These are phyloP conservation scores for Dioscorea alata DNA, from an alignment of 106 monocot species.

Conservation along the genomic window DNA sequence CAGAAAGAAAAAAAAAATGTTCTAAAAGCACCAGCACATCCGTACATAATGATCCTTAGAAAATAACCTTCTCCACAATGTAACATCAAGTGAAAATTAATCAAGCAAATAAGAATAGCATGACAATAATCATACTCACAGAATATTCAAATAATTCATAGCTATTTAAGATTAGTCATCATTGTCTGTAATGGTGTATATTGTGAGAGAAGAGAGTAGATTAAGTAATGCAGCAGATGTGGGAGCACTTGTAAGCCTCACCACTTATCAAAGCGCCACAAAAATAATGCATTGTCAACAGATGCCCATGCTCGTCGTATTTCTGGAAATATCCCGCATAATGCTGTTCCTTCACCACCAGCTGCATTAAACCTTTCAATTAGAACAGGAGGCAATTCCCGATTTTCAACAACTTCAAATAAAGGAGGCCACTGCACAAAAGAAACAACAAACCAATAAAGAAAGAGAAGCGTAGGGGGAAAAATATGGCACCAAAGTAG, in stretches of 20 bases:
- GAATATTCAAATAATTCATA: too few species aligned
- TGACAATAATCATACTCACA: too few species aligned
- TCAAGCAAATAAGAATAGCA: too few species aligned
- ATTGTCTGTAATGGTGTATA: too few species aligned
- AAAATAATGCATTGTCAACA: slow-evolving; percentile 87
- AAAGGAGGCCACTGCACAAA: slow-evolving; percentile 77
- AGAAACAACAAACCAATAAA: background rate
- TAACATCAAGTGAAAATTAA: too few species aligned
- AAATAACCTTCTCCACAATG: too few species aligned
- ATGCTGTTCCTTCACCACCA: slow-evolving; percentile 95
- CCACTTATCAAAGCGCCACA: slow-evolving; percentile 98
- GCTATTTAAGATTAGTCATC: too few species aligned
- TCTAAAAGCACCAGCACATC: too few species aligned
- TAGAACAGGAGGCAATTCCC: slow-evolving; percentile 68
- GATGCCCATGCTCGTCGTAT: slow-evolving; percentile 94
- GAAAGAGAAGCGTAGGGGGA: background rate
- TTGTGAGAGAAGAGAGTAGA: too few species aligned
- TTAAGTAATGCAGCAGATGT: too few species aligned
- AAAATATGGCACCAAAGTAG: background rate
- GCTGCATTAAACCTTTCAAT: slow-evolving; percentile 80
- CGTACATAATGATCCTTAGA: too few species aligned
- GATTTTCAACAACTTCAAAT: slow-evolving; percentile 65
- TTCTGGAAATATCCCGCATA: slow-evolving; percentile 93
- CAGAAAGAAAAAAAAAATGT: too few species aligned
- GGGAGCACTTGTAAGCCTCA: slow-evolving; percentile 13